Percentiles rank a stretch among this genome's conserved stretches.
phyloP scores from a whole-genome alignment of 2,329 filamentous ascomycete genomes.

The Plenodomus tracheiphilus region DNA sequence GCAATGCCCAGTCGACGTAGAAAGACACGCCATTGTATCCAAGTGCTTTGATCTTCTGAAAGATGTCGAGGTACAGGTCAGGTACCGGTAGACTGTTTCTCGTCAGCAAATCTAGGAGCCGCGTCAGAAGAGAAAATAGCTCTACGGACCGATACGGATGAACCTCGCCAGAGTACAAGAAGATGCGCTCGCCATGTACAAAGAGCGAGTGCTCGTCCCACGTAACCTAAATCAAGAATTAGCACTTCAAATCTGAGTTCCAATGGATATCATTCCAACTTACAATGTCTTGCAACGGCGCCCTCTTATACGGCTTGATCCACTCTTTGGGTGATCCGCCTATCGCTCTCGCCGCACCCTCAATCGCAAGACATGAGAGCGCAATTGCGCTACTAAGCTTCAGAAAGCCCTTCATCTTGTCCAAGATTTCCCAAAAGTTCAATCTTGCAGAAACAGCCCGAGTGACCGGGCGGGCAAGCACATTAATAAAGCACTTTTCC shows the following conservation, averaged over 20 bases:
- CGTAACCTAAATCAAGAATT: constrained; percentile 53
- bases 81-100: constrained; percentile 60
- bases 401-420: constrained; percentile 22
- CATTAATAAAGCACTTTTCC: background rate
- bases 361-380: constrained; percentile 47
- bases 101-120: constrained; percentile 4
- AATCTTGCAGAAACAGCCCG: background rate
- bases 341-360: constrained; percentile 53
- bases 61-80: constrained; percentile 69
- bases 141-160: constrained; percentile 65
- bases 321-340: constrained; percentile 55
- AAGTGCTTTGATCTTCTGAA: constrained; percentile 80
- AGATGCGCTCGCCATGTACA: constrained; percentile 68
- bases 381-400: constrained; percentile 28
- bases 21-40: constrained; percentile 81
- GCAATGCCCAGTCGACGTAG: constrained; percentile 76
- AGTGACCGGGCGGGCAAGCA: background rate
- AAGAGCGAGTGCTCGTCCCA: constrained; percentile 75
- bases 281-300: constrained; percentile 60
- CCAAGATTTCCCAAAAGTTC: constrained; percentile 2
- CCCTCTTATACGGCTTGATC: constrained; percentile 55
- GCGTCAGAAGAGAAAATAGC: background rate
- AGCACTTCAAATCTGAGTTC: background rate
- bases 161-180: constrained; percentile 74
- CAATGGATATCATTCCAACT: constrained; percentile 25